Evolutionary conservation across 163 green algal species (phyloP).

Genomic region (Chlorella variabilis): DNA sequence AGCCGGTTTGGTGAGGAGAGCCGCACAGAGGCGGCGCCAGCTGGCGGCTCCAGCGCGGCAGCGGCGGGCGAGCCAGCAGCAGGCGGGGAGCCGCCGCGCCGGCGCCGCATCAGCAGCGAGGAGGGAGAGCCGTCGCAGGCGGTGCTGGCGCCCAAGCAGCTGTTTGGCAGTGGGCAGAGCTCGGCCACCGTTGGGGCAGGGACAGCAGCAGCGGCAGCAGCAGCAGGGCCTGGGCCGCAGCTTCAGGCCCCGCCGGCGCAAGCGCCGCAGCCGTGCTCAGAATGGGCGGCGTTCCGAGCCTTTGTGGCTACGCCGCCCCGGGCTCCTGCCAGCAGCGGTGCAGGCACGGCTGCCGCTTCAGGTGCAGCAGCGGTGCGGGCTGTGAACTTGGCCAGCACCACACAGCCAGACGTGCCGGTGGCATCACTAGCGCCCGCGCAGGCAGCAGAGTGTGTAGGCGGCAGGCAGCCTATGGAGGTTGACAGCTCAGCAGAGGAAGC

Average conservation of each 20-base stretch:
- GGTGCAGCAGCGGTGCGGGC: no score
- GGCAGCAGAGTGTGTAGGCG: no score
- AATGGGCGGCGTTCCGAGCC: slow-evolving; percentile 5
- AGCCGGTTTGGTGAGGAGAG: background rate
- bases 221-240: background rate
- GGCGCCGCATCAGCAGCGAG: background rate
- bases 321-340: no score
- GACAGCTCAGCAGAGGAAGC: background rate
- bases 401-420: no score
- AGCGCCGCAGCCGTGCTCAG: background rate
- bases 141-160: slow-evolving; percentile 12
- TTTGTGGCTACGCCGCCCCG: background rate
- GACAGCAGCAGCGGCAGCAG: background rate
- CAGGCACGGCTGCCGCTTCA: background rate
- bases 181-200: background rate
- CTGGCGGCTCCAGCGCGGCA: background rate
- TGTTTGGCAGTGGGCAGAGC: background rate
- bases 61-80: background rate
- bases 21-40: background rate
- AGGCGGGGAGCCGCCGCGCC: background rate
- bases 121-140: background rate
- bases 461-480: background rate
- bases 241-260: background rate
- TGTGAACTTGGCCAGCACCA: background rate
- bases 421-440: no score